Percentiles rank a stretch among this genome's conserved stretches.
phyloP scores from a whole-genome alignment of 306 rosid species.

The Pachyrhizus erosus region DNA sequence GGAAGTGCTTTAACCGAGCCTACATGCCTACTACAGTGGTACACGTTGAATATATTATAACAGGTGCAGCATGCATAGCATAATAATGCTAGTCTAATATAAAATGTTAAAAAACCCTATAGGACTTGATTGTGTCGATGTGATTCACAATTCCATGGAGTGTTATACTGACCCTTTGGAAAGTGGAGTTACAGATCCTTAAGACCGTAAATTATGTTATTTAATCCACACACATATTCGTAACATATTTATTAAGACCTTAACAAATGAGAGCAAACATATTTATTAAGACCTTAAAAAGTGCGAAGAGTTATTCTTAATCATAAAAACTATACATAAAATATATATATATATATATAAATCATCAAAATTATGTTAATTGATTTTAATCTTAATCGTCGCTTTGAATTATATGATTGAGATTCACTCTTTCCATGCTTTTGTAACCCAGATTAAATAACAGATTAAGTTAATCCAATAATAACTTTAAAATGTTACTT shows the following conservation, averaged over 20 bases:
- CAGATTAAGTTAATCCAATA: too few relatives aligned
- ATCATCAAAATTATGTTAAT: too few relatives aligned
- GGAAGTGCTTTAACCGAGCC: slow-evolving; percentile 2
- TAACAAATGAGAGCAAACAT: neutral
- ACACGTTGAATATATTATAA: slow-evolving; percentile 15
- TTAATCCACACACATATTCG: neutral
- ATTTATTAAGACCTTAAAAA: neutral
- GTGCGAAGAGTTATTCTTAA: neutral
- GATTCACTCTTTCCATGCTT: neutral
- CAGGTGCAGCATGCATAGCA: slow-evolving; percentile 4
- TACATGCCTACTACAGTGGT: slow-evolving; percentile 3
- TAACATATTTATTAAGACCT: neutral
- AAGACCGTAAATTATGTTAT: neutral
- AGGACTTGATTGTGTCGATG: neutral
- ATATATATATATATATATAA: too few relatives aligned
- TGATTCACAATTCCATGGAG: slow-evolving; percentile 12
- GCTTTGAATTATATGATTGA: too few relatives aligned
- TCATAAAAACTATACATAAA: neutral
- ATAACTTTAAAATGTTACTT: too few relatives aligned
- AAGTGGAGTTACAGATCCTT: neutral
- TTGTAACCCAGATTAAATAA: too few relatives aligned
- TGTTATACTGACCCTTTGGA: neutral
- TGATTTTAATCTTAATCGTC: neutral
- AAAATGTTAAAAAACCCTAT: neutral
- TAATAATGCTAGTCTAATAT: slow-evolving; percentile 20